Base-by-base conservation (phyloP, 768 basidiomycete genomes). In the Tricholoma saponaceum region DNA sequence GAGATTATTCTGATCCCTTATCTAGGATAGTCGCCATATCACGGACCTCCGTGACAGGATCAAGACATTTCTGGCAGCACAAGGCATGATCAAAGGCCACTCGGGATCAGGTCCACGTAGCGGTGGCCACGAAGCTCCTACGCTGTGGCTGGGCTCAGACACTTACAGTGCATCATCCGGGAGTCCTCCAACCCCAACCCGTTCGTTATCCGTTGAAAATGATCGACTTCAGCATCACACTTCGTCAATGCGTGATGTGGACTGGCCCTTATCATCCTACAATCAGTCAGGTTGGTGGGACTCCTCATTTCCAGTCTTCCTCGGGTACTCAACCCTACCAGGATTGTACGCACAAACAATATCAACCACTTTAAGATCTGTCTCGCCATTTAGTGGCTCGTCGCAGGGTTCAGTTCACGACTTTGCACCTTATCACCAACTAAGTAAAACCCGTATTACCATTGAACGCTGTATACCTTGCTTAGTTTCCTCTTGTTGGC, bases 41-140 rank as follows among this genome's bases (percentile, higher is more conserved):
- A 66, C 79, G 30, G 81, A 83, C 58, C 74, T 90, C 39, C 80
- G 89, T 54, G 87, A 90, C 64, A 88, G 84, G 73, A 92, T 91
- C 67, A 92, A 92, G 74, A 72, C 74, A 1, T 89, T 90, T 65
- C 79, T 92, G 20, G 88, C 87, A 0, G 82, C 88, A 0, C 89
- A 92, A 69, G 90, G 90, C 51, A 89, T 92, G 89, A 92, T 93
- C 72, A 92, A 92, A 72, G 90, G 90, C 25, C 90, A 91, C 65
- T 87, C 90, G n/a, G 87, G 87, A 56, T 74, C 85, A 22, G 85
- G 83, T 1, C 78, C 86, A 18, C 84, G 85, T 47, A 71, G 76
- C 20, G 65, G 75, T 35, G 86, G 86, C 2, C 80, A 80, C n/a
- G 84, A 83, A 30, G 79, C 77, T 14, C 79, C 79, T 47, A 76